These are phyloP conservation scores for Trypanosomatidae sp. DNA, from an alignment of 208 protist species.

Conservation along the genomic window DNA sequence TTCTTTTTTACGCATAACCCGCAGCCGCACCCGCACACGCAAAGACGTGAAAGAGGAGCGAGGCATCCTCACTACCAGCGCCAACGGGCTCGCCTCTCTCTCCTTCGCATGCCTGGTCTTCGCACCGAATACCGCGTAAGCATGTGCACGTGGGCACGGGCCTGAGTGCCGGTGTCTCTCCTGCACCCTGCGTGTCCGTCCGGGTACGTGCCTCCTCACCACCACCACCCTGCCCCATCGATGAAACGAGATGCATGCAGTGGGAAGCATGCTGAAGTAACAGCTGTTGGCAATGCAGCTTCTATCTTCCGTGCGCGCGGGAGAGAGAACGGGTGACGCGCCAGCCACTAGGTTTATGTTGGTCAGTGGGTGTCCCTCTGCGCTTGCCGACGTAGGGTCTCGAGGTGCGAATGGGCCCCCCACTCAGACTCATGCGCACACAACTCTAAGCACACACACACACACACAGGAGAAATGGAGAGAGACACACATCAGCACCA, in stretches of 20 bases:
- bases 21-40: neutral
- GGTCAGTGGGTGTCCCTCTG: slow-evolving; percentile 1
- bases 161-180: neutral
- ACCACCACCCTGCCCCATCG: neutral
- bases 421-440: neutral
- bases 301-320: neutral
- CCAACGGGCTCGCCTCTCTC: neutral
- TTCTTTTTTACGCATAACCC: neutral
- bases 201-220: neutral
- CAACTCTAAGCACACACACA: neutral
- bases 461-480: neutral
- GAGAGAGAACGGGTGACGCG: neutral
- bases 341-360: neutral
- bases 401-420: neutral
- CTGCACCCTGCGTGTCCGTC: neutral
- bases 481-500: too few relatives aligned
- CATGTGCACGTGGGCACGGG: neutral
- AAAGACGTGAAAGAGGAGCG: neutral
- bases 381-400: neutral
- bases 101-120: neutral
- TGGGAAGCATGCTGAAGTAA: neutral
- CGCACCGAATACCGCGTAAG: neutral
- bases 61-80: neutral
- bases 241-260: neutral
- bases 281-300: neutral